phyloP scores from a whole-genome alignment of 805 yeast species.

The Suhomyces canberraensis region DNA sequence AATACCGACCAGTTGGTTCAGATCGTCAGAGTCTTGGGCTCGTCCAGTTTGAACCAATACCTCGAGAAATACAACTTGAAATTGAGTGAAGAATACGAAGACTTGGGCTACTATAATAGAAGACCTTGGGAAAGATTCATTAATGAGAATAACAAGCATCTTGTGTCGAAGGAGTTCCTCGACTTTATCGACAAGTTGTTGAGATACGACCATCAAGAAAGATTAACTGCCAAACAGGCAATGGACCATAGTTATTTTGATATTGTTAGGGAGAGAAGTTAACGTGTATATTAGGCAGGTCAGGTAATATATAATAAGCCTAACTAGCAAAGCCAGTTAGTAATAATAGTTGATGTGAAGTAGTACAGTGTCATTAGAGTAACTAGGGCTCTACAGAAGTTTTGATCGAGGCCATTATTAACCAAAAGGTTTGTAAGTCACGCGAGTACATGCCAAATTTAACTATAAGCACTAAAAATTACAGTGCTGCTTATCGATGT shows the following conservation, averaged over 20 bases:
- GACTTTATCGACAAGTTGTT: constrained; percentile 73
- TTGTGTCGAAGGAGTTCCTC: constrained; percentile 53
- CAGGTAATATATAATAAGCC: too few relatives aligned
- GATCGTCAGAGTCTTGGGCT: constrained; percentile 84
- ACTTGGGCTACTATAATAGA: constrained; percentile 61
- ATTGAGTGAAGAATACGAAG: constrained; percentile 77
- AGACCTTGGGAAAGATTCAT: constrained; percentile 66
- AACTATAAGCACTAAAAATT: too few relatives aligned
- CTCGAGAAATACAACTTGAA: constrained; percentile 65
- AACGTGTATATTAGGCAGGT: not conserved
- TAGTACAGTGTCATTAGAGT: too few relatives aligned
- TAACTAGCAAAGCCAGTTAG: too few relatives aligned
- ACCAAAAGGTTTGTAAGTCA: too few relatives aligned
- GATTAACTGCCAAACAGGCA: constrained; percentile 87
- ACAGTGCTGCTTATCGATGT: too few relatives aligned
- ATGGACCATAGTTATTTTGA: constrained; percentile 72
- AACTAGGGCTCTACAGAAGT: not conserved
- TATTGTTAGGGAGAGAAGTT: constrained; percentile 13
- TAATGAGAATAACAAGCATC: constrained; percentile 49
- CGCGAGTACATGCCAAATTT: too few relatives aligned
- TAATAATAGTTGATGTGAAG: too few relatives aligned
- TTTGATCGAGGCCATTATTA: too few relatives aligned
- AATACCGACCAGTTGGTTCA: constrained; percentile 90
- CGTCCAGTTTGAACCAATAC: constrained; percentile 68
- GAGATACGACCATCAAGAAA: constrained; percentile 81